Percentiles rank a stretch among this genome's conserved stretches.
These are phyloP conservation scores for Suillus brevipes DNA, from an alignment of 768 basidiomycete species.

Conservation along the genomic window DNA sequence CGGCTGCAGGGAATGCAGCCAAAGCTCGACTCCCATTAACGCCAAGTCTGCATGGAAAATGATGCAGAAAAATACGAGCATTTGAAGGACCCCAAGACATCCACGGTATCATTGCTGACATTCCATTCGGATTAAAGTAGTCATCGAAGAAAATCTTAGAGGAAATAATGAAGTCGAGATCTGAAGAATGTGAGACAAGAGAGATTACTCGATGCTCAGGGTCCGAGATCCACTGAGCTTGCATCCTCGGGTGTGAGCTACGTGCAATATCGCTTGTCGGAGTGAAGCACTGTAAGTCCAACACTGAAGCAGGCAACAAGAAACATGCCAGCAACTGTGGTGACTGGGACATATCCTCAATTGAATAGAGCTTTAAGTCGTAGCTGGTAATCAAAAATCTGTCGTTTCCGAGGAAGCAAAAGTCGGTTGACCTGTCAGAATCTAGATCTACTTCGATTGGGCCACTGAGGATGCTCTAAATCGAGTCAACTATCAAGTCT, in stretches of 20 bases:
- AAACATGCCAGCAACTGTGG: background rate
- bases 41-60: background rate
- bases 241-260: background rate
- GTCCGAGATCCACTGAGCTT: background rate
- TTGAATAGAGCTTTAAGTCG: background rate
- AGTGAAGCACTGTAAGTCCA: background rate
- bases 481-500: background rate
- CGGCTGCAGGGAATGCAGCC: background rate
- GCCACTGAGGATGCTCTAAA: background rate
- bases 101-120: background rate
- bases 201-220: background rate
- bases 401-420: background rate
- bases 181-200: background rate
- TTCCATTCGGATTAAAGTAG: background rate
- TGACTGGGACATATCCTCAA: background rate
- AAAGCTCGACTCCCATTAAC: background rate
- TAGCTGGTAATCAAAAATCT: background rate
- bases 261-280: background rate
- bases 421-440: background rate
- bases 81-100: background rate
- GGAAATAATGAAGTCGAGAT: background rate
- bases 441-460: too few relatives aligned
- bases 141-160: background rate
- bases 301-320: background rate
- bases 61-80: background rate